Evolutionary conservation across 1,139 yeast genomes (phyloP).

Genomic region (Pichia sp.): DNA sequence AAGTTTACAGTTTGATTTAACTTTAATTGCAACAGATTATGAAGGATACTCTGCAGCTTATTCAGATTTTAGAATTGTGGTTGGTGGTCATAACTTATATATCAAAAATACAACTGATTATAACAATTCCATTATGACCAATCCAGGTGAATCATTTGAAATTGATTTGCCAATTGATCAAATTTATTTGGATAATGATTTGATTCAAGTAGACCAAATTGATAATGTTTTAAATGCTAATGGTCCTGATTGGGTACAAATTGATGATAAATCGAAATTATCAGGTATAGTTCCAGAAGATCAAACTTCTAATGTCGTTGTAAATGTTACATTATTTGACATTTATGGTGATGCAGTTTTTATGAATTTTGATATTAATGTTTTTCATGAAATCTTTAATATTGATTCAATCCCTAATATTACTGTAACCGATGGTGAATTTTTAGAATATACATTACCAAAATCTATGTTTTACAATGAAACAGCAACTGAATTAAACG

Average conservation of each 20-base stretch:
- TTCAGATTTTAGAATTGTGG: slow-evolving; percentile 62
- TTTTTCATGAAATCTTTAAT: slow-evolving; percentile 49
- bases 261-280: slow-evolving; percentile 41
- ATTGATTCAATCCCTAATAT: slow-evolving; percentile 45
- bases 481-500: slow-evolving; percentile 44
- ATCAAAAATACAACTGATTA: slow-evolving; percentile 42
- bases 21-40: slow-evolving; percentile 74
- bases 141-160: slow-evolving; percentile 50
- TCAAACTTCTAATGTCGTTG: slow-evolving; percentile 34
- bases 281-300: slow-evolving; percentile 55
- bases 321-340: slow-evolving; percentile 58
- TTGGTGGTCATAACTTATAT: slow-evolving; percentile 84
- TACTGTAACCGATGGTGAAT: slow-evolving; percentile 60
- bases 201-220: slow-evolving; percentile 46
- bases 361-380: slow-evolving; percentile 47
- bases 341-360: slow-evolving; percentile 57
- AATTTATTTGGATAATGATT: slow-evolving; percentile 54
- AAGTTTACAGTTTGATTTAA: slow-evolving; percentile 64
- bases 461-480: slow-evolving; percentile 50
- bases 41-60: slow-evolving; percentile 69
- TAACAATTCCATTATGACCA: slow-evolving; percentile 57
- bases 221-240: slow-evolving; percentile 42
- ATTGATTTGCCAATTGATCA: slow-evolving; percentile 55
- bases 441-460: slow-evolving; percentile 48
- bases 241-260: slow-evolving; percentile 57